Conservation (phyloP, 2,329 filamentous ascomycete genomes). For the Exserohilum rostratum region DNA sequence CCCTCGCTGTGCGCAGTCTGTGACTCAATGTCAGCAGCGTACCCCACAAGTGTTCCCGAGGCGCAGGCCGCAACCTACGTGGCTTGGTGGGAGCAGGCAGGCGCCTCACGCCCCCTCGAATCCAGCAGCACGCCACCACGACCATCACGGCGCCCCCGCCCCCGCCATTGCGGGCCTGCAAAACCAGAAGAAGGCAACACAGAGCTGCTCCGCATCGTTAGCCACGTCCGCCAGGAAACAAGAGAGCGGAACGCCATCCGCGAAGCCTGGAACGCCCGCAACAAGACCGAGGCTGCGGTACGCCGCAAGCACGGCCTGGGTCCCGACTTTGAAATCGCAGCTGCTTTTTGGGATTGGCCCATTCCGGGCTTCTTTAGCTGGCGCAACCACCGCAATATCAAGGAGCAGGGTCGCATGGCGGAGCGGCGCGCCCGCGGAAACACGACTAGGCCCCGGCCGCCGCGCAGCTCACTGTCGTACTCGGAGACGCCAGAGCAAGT, state of each 20-base stretch:
- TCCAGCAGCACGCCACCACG: conserved; percentile 6
- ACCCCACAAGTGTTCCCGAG: conserved; percentile 11
- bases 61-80: conserved; percentile 9
- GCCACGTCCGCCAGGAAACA: conserved; percentile 9
- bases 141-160: not conserved
- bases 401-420: conserved; percentile 11
- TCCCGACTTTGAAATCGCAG: conserved; percentile 15
- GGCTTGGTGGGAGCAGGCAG: conserved; percentile 35
- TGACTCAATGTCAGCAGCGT: conserved; percentile 13
- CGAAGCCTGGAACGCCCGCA: conserved; percentile 17
- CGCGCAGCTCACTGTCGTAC: conserved; percentile 30
- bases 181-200: not conserved
- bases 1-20: conserved; percentile 18
- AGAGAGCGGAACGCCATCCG: conserved; percentile 8
- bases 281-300: conserved; percentile 26
- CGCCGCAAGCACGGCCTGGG: conserved; percentile 30
- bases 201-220: conserved; percentile 18
- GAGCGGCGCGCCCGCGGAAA: conserved; percentile 23
- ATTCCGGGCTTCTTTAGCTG: conserved; percentile 16
- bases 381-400: conserved; percentile 6
- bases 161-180: not conserved
- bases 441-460: conserved; percentile 15
- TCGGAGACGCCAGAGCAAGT: conserved; percentile 26
- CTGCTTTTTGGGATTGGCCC: conserved; percentile 27
- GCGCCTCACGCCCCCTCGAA: conserved; percentile 6